Base-by-base conservation (phyloP, 2,329 filamentous ascomycete genomes). In the Tolypocladium tropicale region DNA sequence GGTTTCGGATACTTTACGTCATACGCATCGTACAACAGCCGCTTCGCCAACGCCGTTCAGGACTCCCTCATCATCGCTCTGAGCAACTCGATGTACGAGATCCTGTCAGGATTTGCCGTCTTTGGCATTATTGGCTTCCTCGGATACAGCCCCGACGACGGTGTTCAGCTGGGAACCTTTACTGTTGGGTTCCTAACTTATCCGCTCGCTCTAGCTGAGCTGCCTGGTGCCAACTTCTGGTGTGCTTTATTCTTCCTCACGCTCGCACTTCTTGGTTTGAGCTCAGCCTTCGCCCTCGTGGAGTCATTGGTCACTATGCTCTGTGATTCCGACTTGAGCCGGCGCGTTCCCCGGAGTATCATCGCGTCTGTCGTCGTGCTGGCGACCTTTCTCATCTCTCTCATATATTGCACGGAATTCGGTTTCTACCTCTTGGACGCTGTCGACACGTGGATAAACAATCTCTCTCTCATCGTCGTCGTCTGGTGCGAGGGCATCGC, bases 391-490 rank as follows among this genome's bases (percentile, higher is more conserved):
- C 67, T 80, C 1, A 69, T 80, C 51, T 78, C 75, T 14, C 64
- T 82, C 2, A 72, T 77, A 0, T 82, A 81, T 59, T 80, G 78
- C 63, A 80, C 78, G 0, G 70, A 0, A 4, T 46, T 46, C 2
- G 43, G 43, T 2, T 81, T 78, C 61, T 75, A 76, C 55, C 67
- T 78, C 0, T 69, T 81, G 0, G 75, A 79, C 55, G 78, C 77
- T 0, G 70, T 81, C 4, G 79, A 82, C 53, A 68, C 73, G 11
- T 81, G 74, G 70, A 72, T 80, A 59, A 81, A 80, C 62, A 77
- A 81, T 53, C 61, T 79, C 3, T 68, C 74, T 12, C 66, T 82
- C 12, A 72, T 81, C 57, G 75, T 82, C 62, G 73, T 80, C 48
- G 71, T 82, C 56, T 73, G 76, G 73, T 64, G 74, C 48, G 67